phyloP scores from a whole-genome alignment of 2,329 filamentous ascomycete species.

The Cytospora paraplurivora region DNA sequence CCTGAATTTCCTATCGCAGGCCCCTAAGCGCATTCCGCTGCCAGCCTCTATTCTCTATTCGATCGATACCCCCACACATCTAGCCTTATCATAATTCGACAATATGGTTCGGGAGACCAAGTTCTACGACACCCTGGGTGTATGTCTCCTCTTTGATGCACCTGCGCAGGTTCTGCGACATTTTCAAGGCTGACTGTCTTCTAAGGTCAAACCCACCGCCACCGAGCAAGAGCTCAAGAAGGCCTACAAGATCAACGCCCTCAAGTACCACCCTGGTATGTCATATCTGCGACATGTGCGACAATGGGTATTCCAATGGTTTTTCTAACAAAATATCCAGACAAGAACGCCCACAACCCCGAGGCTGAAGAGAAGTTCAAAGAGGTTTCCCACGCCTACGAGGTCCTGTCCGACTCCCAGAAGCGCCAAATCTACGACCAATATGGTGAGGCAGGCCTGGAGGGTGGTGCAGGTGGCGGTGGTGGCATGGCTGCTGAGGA shows the following conservation, averaged over 20 bases:
- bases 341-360: slow-evolving; percentile 96
- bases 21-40: not conserved
- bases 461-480: slow-evolving; percentile 76
- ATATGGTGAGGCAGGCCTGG: slow-evolving; percentile 95
- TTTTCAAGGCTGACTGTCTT: slow-evolving; percentile 28
- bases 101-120: slow-evolving; percentile 80
- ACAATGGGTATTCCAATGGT: not conserved
- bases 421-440: slow-evolving; percentile 94
- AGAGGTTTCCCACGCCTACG: slow-evolving; percentile 93
- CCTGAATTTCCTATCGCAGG: not conserved
- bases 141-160: slow-evolving; percentile 46
- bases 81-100: slow-evolving; percentile 11
- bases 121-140: slow-evolving; percentile 77
- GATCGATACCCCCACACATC: slow-evolving; percentile 19
- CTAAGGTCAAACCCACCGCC: slow-evolving; percentile 74
- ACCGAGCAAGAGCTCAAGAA: slow-evolving; percentile 89
- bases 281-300: slow-evolving; percentile 25
- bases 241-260: slow-evolving; percentile 79
- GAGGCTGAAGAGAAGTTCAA: slow-evolving; percentile 98
- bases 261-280: slow-evolving; percentile 84
- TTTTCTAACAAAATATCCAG: slow-evolving; percentile 47
- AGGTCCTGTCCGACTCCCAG: slow-evolving; percentile 87
- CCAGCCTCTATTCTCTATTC: not conserved
- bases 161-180: not conserved
- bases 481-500: slow-evolving; percentile 94